These are phyloP conservation scores for Besnoitia besnoiti DNA, from an alignment of 169 alveolate genomes.

Conservation along the genomic window DNA sequence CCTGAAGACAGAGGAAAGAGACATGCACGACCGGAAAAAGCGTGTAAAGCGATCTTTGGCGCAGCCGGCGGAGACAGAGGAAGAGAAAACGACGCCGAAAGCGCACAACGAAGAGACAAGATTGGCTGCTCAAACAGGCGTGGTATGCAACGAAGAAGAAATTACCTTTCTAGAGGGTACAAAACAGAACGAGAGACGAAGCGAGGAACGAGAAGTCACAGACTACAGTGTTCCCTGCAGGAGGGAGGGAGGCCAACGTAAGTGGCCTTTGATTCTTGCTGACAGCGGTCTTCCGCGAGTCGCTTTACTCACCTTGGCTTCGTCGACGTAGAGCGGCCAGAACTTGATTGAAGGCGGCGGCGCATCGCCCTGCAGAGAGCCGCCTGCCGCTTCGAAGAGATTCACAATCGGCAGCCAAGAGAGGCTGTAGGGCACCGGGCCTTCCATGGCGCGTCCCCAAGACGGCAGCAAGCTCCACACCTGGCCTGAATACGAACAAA, in stretches of 20 bases:
- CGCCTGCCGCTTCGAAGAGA: not conserved
- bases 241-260: too few species aligned
- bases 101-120: too few species aligned
- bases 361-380: not conserved
- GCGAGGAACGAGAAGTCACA: too few species aligned
- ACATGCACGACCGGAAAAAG: not conserved
- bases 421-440: slow-evolving; percentile 8
- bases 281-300: not conserved
- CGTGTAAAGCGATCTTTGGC: not conserved
- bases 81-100: too few species aligned
- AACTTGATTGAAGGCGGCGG: not conserved
- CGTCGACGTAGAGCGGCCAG: slow-evolving; percentile 24
- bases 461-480: slow-evolving; percentile 56
- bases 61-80: too few species aligned
- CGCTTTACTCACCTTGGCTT: not conserved
- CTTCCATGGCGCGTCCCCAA: not conserved
- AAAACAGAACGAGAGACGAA: too few species aligned
- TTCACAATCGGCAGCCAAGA: slow-evolving; percentile 6
- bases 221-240: too few species aligned
- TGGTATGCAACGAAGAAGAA: too few species aligned
- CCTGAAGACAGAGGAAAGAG: slow-evolving; percentile 1
- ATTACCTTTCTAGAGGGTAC: too few species aligned
- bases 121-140: too few species aligned
- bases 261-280: too few species aligned
- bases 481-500: slow-evolving; percentile 25